These are phyloP conservation scores for Scedosporium boydii DNA, from an alignment of 2,329 filamentous ascomycete genomes.

Conservation along the genomic window DNA sequence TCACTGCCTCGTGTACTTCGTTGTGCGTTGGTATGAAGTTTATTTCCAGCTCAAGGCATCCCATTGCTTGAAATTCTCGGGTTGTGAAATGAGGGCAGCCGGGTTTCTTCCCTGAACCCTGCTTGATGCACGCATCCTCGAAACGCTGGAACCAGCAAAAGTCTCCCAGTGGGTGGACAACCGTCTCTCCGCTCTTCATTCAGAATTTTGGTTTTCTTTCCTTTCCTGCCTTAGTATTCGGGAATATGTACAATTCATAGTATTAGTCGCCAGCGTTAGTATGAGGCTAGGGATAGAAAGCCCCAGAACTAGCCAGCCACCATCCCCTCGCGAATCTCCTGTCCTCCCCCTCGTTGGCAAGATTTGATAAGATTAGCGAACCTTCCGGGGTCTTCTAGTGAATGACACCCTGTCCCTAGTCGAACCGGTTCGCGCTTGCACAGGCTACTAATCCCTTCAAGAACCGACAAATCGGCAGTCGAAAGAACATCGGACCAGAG, in stretches of 20 bases:
- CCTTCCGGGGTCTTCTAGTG: not conserved
- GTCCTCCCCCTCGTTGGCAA: not conserved
- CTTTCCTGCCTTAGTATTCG: not conserved
- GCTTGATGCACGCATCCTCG: not conserved
- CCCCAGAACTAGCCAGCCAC: not conserved
- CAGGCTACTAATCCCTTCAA: no score
- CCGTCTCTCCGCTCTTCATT: not conserved
- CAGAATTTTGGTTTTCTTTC: not conserved
- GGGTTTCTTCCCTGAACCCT: not conserved
- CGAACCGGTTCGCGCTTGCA: not conserved
- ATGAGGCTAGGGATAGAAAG: not conserved
- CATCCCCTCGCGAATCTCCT: not conserved
- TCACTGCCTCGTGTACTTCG: not conserved
- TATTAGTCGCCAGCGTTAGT: not conserved
- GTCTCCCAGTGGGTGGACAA: not conserved
- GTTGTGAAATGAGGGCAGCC: not conserved
- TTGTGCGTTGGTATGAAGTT: not conserved
- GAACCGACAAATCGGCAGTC: not conserved
- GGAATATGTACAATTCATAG: no score
- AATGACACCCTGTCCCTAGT: not conserved
- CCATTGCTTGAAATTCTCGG: not conserved
- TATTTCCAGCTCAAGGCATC: not conserved
- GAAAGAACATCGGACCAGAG: not conserved
- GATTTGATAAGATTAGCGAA: not conserved
- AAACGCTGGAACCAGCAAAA: not conserved